phyloP scores from a whole-genome alignment of 2,329 filamentous ascomycete genomes.

The Aspergillus aculeatinus region DNA sequence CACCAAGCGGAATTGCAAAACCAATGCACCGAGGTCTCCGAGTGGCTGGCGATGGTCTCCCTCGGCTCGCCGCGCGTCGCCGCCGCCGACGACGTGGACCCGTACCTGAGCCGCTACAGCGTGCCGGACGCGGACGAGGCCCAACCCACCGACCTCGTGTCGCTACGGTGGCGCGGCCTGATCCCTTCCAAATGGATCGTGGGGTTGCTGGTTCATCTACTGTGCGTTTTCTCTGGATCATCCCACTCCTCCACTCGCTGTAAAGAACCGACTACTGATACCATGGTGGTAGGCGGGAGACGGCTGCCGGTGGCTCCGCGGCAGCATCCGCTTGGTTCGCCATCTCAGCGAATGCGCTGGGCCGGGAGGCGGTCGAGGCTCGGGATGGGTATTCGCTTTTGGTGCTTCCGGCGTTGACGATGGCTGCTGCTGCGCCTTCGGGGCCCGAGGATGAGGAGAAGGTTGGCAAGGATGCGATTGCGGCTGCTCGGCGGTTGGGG shows the following conservation, averaged over 20 bases:
- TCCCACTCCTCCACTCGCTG: too few relatives aligned
- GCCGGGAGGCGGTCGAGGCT: constrained; percentile 39
- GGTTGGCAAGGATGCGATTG: neutral
- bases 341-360: constrained; percentile 34
- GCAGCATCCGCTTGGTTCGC: constrained; percentile 33
- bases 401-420: constrained; percentile 13
- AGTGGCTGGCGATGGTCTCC: constrained; percentile 63
- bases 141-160: constrained; percentile 31
- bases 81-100: constrained; percentile 40
- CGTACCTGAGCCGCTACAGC: constrained; percentile 46
- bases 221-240: constrained; percentile 31
- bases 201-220: constrained; percentile 33
- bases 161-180: constrained; percentile 45
- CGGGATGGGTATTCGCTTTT: constrained; percentile 42
- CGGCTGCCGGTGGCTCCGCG: constrained; percentile 7
- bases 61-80: constrained; percentile 42
- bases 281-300: constrained; percentile 17
- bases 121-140: constrained; percentile 34
- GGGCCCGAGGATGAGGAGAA: neutral
- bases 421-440: neutral
- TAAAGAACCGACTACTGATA: neutral
- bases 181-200: constrained; percentile 42
- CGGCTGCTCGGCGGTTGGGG: neutral
- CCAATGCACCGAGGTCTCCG: constrained; percentile 55
- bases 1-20: constrained; percentile 58